These are phyloP conservation scores for Simplicillium aogashimaense DNA, from an alignment of 2,329 filamentous ascomycete species.

Conservation along the genomic window DNA sequence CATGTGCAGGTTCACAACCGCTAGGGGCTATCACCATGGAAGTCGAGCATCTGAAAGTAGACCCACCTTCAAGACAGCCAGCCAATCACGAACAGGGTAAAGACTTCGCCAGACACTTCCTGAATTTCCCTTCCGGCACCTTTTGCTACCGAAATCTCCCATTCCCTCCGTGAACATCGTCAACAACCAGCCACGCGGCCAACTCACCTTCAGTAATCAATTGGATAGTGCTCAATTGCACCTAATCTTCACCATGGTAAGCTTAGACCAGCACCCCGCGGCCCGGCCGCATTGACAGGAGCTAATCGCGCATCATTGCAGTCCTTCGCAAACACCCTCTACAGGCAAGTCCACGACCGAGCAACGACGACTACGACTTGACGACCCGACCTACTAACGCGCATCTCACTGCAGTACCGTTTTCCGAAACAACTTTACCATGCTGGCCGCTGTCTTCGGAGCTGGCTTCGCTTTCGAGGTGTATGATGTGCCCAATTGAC, in stretches of 20 bases:
- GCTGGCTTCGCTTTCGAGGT: conserved; percentile 88
- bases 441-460: conserved; percentile 78
- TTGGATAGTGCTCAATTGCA: conserved; percentile 7
- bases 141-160: conserved; percentile 1
- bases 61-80: background rate
- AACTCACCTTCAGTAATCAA: conserved; percentile 1
- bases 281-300: conserved; percentile 3
- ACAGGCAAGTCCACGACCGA: conserved; percentile 40
- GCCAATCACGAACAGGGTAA: conserved; percentile 6
- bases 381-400: conserved; percentile 9
- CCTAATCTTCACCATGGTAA: conserved; percentile 45
- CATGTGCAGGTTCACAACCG: no score
- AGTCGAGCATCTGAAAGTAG: conserved; percentile 4
- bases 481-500: conserved; percentile 44
- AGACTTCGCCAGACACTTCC: conserved; percentile 5
- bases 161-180: conserved; percentile 2
- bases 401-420: conserved; percentile 49
- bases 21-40: background rate
- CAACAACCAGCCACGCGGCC: conserved; percentile 6
- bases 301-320: conserved; percentile 24
- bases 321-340: conserved; percentile 38
- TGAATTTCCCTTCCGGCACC: conserved; percentile 6
- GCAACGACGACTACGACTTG: conserved; percentile 6
- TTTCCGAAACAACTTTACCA: conserved; percentile 79
- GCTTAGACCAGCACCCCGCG: conserved; percentile 14